Evolutionary conservation across 2,329 filamentous ascomycete genomes (phyloP).

Genomic region (Aspergillus luchuensis): DNA sequence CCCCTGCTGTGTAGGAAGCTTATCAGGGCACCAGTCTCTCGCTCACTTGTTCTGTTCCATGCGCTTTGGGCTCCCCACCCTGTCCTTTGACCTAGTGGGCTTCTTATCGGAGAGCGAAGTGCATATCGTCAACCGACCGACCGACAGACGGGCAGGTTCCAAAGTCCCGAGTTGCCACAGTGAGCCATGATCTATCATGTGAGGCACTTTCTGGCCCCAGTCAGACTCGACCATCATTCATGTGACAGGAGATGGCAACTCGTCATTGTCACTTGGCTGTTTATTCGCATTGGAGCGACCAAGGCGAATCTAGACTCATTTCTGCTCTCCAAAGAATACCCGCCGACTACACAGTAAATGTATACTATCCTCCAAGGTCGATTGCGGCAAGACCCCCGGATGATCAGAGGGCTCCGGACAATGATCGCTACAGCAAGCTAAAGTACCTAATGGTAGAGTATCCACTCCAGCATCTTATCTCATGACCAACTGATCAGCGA

Average conservation of each 20-base stretch:
- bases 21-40: not conserved
- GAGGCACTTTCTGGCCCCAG: not conserved
- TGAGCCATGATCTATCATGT: conserved; percentile 15
- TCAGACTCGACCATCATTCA: conserved; percentile 10
- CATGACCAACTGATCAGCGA: conserved; percentile 12
- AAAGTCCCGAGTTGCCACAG: conserved; percentile 10
- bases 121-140: not conserved
- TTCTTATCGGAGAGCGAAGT: not conserved
- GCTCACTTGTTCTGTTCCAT: not conserved
- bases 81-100: not conserved
- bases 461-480: conserved; percentile 6
- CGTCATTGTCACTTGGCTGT: not conserved
- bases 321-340: not conserved
- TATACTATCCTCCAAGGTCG: not conserved
- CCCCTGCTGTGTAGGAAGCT: not conserved
- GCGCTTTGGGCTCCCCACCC: not conserved
- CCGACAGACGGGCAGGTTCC: not conserved
- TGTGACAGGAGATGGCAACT: conserved; percentile 12
- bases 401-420: not conserved
- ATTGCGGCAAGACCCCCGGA: not conserved
- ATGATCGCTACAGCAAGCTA: not conserved
- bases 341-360: not conserved
- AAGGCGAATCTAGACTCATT: not conserved
- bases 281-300: not conserved
- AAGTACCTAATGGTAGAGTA: not conserved